Percentiles rank a stretch among this genome's conserved stretches.
Evolutionary conservation across 805 yeast species (phyloP).

Genomic region (Schwanniomyces vanrijiae): DNA sequence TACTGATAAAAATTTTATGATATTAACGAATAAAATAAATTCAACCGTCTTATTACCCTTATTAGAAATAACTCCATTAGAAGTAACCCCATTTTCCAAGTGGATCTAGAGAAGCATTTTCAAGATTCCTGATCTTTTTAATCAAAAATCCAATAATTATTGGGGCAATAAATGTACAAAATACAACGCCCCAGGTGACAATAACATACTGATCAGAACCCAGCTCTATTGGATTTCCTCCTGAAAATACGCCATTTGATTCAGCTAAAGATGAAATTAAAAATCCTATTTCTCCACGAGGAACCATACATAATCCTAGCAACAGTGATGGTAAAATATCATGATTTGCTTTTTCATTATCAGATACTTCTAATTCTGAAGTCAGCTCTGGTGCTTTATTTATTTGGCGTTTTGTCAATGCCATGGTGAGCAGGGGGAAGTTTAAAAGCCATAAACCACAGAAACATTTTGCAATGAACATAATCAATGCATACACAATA

Average conservation of each 20-base stretch:
- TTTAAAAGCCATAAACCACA: conserved; percentile 9
- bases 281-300: conserved; percentile 13
- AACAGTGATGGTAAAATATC: conserved; percentile 6
- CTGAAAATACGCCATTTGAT: conserved; percentile 8
- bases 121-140: not conserved
- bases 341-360: not conserved
- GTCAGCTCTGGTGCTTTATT: not conserved
- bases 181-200: conserved; percentile 4
- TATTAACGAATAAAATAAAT: too few species aligned
- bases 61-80: not conserved
- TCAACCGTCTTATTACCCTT: too few species aligned
- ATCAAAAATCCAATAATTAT: conserved; percentile 1
- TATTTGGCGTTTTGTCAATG: not conserved
- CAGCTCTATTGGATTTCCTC: not conserved
- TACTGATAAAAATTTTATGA: too few species aligned
- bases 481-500: conserved; percentile 7
- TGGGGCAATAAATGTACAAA: conserved; percentile 5
- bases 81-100: conserved; percentile 1
- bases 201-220: conserved; percentile 3
- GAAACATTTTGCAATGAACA: conserved; percentile 9
- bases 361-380: not conserved
- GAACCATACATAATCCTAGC: conserved; percentile 11
- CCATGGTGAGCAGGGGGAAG: not conserved
- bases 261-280: conserved; percentile 10
- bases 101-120: not conserved